phyloP scores from a whole-genome alignment of 306 rosid genomes.

The Trifolium subterraneum region DNA sequence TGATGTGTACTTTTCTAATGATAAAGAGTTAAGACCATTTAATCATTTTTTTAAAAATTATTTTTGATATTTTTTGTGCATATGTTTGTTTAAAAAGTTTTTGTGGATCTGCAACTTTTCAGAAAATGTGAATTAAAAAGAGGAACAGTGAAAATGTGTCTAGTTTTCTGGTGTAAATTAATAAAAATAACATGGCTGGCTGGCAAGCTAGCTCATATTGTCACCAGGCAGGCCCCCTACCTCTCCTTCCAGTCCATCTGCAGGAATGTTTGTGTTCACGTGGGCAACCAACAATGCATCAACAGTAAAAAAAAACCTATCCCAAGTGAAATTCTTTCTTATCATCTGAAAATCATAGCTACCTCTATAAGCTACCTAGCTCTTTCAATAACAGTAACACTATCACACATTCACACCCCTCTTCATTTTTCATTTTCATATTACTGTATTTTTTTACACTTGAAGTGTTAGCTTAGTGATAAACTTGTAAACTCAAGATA shows the following conservation, averaged over 20 bases:
- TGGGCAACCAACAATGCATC: constrained; percentile 45
- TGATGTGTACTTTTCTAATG: background rate
- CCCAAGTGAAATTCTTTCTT: constrained; percentile 45
- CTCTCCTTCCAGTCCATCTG: background rate
- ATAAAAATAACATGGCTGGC: background rate
- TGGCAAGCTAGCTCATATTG: background rate
- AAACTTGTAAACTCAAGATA: no score
- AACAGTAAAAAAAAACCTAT: constrained; percentile 42
- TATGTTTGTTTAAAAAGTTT: background rate
- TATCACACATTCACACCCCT: no score
- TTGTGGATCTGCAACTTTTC: constrained; percentile 21
- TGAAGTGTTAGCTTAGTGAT: no score
- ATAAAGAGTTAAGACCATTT: background rate
- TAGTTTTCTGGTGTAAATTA: constrained; percentile 36
- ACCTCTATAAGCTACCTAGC: constrained; percentile 2
- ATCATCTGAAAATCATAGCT: background rate
- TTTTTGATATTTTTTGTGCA: background rate
- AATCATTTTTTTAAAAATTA: no score
- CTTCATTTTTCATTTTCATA: no score
- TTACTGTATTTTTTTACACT: no score
- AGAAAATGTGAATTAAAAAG: background rate
- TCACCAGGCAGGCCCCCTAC: constrained; percentile 34
- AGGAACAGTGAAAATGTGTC: constrained; percentile 26
- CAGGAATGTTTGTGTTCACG: constrained; percentile 52
- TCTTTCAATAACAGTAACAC: constrained; percentile 31